phyloP scores from a whole-genome alignment of 2,329 filamentous ascomycete species.

The Fusarium sp. region DNA sequence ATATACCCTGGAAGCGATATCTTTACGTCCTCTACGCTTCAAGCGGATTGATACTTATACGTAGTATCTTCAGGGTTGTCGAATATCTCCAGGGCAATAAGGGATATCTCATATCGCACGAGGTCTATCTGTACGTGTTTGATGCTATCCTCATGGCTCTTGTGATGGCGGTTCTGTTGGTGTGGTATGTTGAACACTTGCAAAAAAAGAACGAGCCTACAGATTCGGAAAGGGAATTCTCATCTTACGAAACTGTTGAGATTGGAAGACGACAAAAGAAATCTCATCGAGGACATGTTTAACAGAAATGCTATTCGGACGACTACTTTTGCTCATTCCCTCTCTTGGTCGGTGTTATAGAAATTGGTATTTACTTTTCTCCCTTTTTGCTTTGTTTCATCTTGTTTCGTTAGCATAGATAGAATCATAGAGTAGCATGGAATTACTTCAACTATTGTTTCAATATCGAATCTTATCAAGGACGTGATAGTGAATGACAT shows the following conservation, averaged over 20 bases:
- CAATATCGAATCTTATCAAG: no score
- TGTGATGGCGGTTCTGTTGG: conserved; percentile 8
- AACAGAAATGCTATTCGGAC: no score
- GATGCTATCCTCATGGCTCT: conserved; percentile 20
- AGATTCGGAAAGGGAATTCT: conserved; percentile 1
- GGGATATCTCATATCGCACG: conserved; percentile 18
- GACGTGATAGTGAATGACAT: no score
- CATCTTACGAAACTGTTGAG: neutral
- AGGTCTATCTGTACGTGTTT: conserved; percentile 16
- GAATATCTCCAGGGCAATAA: conserved; percentile 14
- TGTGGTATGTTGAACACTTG: conserved; percentile 19
- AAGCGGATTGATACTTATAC: conserved; percentile 14
- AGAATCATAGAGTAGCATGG: no score
- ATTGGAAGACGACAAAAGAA: neutral
- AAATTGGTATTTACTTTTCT: no score
- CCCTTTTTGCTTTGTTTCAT: no score
- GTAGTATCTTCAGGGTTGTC: conserved; percentile 21
- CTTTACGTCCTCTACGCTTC: conserved; percentile 21
- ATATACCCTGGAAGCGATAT: conserved; percentile 9
- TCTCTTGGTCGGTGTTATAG: no score
- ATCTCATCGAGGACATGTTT: neutral
- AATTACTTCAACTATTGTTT: no score
- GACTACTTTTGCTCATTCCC: no score
- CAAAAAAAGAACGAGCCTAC: neutral
- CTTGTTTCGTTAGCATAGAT: no score